These are phyloP conservation scores for Ascochyta pisi DNA, from an alignment of 2,329 filamentous ascomycete genomes.

Conservation along the genomic window DNA sequence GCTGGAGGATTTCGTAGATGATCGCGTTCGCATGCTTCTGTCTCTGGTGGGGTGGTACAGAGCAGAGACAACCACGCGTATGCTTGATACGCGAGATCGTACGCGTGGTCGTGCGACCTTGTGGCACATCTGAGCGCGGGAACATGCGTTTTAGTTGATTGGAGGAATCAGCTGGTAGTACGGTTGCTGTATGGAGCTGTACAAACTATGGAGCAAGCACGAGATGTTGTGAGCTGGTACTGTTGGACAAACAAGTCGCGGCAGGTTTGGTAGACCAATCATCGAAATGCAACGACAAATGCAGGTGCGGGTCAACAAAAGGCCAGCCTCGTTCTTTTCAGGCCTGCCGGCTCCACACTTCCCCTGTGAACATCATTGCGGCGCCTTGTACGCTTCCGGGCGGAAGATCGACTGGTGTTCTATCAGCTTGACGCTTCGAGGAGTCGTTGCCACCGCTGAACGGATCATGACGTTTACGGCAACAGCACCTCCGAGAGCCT, in stretches of 20 bases:
- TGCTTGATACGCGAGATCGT: not conserved
- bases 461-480: conserved; percentile 1
- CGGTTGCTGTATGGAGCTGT: too few species aligned
- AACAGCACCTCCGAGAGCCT: not conserved
- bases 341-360: not conserved
- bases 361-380: not conserved
- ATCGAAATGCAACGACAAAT: too few species aligned
- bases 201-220: not conserved
- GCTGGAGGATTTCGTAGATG: not conserved
- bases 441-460: too few species aligned
- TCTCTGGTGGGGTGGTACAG: not conserved
- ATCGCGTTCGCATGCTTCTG: not conserved
- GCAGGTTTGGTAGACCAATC: not conserved
- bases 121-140: not conserved
- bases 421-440: not conserved
- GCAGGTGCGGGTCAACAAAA: not conserved
- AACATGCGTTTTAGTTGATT: not conserved
- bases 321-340: not conserved
- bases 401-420: not conserved
- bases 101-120: conserved; percentile 3
- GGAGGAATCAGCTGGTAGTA: not conserved
- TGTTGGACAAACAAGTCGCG: not conserved
- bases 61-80: conserved; percentile 7
- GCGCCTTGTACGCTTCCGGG: not conserved
- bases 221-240: not conserved